Conservation (phyloP, 2,329 filamentous ascomycete species). For the Penicillium sp. region DNA sequence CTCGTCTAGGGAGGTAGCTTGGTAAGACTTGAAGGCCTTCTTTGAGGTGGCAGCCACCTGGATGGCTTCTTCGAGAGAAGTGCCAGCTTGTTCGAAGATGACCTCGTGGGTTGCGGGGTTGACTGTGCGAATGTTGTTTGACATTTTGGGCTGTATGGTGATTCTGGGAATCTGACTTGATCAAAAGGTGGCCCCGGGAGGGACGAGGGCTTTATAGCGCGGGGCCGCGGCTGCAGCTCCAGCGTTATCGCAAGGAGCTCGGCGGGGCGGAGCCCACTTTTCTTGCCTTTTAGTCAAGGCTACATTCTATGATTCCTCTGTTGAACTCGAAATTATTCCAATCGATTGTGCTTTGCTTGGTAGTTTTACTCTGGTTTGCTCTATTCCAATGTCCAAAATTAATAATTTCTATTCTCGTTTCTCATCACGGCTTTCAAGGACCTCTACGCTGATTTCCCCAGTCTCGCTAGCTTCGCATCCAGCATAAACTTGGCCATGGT, state of each 20-base stretch:
- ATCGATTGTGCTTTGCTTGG: no score
- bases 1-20: conserved; percentile 69
- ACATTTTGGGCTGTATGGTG: conserved; percentile 17
- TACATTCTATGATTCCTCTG: no score
- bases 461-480: conserved; percentile 3
- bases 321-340: no score
- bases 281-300: neutral
- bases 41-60: conserved; percentile 28
- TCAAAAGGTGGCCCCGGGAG: neutral
- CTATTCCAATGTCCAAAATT: no score
- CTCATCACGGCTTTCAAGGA: no score
- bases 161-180: neutral
- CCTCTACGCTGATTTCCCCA: neutral
- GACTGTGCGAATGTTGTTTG: conserved; percentile 61
- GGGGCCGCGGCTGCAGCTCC: conserved; percentile 8
- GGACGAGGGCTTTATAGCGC: conserved; percentile 13
- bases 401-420: no score
- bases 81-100: conserved; percentile 76
- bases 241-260: neutral
- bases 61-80: conserved; percentile 33
- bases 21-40: conserved; percentile 53
- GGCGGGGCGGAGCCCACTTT: neutral
- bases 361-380: no score
- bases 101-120: conserved; percentile 85
- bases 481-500: conserved; percentile 23